Percentiles rank a stretch among this genome's conserved stretches.
These are phyloP conservation scores for Cnidoscolus chayamansa DNA, from an alignment of 441 rosid genomes.

Conservation along the genomic window DNA sequence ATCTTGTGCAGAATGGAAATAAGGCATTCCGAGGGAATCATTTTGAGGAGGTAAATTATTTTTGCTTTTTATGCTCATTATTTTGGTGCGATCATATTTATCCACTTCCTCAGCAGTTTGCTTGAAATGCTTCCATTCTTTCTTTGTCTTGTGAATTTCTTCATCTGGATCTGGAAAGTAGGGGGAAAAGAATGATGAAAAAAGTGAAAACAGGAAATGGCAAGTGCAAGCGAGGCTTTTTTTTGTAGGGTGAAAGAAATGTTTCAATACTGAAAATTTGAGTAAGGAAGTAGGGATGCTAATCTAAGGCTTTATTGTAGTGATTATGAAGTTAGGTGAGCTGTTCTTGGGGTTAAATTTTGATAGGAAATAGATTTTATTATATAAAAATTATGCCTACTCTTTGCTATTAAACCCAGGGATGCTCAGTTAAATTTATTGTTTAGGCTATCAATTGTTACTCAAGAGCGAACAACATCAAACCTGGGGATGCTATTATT, in stretches of 20 bases:
- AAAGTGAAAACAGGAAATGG: no score
- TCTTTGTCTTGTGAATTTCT: no score
- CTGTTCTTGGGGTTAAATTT: background rate
- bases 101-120: background rate
- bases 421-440: no score
- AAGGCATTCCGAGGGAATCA: slow-evolving; percentile 51
- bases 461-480: slow-evolving; percentile 71
- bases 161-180: no score
- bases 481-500: slow-evolving; percentile 72
- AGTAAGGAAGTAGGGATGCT: background rate
- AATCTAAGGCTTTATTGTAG: background rate
- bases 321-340: background rate
- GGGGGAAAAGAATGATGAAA: no score
- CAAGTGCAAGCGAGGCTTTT: background rate
- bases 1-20: slow-evolving; percentile 64
- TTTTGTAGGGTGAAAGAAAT: background rate
- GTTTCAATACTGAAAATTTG: background rate
- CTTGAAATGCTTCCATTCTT: background rate
- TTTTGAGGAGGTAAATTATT: slow-evolving; percentile 60
- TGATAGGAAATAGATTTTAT: background rate
- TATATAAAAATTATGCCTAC: background rate
- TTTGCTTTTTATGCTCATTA: background rate
- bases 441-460: slow-evolving; percentile 68
- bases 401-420: background rate
- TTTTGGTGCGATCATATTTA: slow-evolving; percentile 2